Percentiles rank a stretch among this genome's conserved stretches.
These are phyloP conservation scores for Cutaneotrichosporon sp. DNA, from an alignment of 1,284 basidiomycete genomes.

Conservation along the genomic window DNA sequence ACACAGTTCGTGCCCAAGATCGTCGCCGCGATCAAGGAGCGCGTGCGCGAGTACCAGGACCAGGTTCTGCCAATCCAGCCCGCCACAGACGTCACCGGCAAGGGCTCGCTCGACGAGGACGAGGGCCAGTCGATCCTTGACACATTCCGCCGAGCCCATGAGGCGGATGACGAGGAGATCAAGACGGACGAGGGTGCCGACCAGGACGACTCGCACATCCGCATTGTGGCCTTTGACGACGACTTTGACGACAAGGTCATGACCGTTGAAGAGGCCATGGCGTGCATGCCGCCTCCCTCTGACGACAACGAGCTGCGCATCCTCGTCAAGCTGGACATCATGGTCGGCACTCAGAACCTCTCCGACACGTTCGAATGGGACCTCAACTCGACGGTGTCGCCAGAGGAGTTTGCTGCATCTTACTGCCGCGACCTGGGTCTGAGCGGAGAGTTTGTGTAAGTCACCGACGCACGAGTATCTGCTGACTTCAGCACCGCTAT, in stretches of 20 bases:
- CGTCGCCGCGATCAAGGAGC: slow-evolving; percentile 81
- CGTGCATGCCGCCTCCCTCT: slow-evolving; percentile 24
- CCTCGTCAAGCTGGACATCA: slow-evolving; percentile 92
- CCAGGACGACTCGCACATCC: slow-evolving; percentile 28
- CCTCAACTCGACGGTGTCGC: slow-evolving; percentile 72
- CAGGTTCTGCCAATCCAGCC: slow-evolving; percentile 41
- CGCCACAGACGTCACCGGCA: slow-evolving; percentile 4
- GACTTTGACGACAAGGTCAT: slow-evolving; percentile 38
- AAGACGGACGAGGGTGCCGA: slow-evolving; percentile 36
- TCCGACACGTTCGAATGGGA: slow-evolving; percentile 99
- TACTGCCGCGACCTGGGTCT: slow-evolving; percentile 88
- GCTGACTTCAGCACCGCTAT: slow-evolving; percentile 67
- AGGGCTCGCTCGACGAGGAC: slow-evolving; percentile 37
- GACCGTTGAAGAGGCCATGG: slow-evolving; percentile 51
- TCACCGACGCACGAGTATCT: not conserved
- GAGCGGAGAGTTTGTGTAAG: slow-evolving; percentile 79
- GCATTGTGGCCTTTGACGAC: slow-evolving; percentile 32
- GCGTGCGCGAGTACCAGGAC: slow-evolving; percentile 64
- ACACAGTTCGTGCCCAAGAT: slow-evolving; percentile 71
- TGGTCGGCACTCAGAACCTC: slow-evolving; percentile 88
- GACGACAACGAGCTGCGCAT: slow-evolving; percentile 80
- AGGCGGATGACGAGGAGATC: slow-evolving; percentile 35
- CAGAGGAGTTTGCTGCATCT: slow-evolving; percentile 88
- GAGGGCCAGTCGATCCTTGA: slow-evolving; percentile 32
- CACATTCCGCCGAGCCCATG: slow-evolving; percentile 33